Conservation (phyloP, 805 yeast genomes). For the Zygosaccharomyces gambellarensis region DNA sequence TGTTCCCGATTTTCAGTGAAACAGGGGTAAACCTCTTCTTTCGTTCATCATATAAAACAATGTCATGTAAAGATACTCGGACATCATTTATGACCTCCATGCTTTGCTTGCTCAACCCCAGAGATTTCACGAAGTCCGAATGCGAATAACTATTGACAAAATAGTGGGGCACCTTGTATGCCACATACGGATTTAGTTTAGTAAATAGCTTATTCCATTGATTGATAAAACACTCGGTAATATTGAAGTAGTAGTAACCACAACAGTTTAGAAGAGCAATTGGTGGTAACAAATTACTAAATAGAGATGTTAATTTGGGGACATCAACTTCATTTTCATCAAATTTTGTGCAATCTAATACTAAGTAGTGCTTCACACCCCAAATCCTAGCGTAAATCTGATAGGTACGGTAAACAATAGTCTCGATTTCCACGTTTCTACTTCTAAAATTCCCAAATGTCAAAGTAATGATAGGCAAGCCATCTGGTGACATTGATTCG, state of each 20-base stretch:
- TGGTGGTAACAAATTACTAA: constrained; percentile 47
- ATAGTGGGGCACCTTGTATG: constrained; percentile 29
- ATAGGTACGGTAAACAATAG: constrained; percentile 53
- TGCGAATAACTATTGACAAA: constrained; percentile 48
- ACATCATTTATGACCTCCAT: constrained; percentile 43
- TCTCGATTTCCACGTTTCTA: constrained; percentile 41
- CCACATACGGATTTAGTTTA: constrained; percentile 24
- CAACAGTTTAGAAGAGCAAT: constrained; percentile 49
- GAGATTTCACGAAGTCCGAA: constrained; percentile 38
- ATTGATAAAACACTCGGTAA: constrained; percentile 29
- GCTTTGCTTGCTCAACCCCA: constrained; percentile 43
- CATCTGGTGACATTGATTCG: constrained; percentile 66
- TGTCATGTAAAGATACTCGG: constrained; percentile 49
- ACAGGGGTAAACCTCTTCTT: constrained; percentile 54
- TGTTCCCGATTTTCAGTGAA: constrained; percentile 63
- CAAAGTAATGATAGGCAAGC: constrained; percentile 61
- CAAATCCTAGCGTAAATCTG: constrained; percentile 67
- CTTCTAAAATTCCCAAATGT: constrained; percentile 40
- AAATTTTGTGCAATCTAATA: constrained; percentile 67
- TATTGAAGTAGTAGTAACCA: constrained; percentile 46
- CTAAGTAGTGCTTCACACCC: constrained; percentile 58
- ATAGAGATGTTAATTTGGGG: constrained; percentile 24
- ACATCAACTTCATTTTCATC: constrained; percentile 27
- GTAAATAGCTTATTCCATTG: constrained; percentile 26
- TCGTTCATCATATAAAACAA: constrained; percentile 46